These are phyloP conservation scores for Fagus crenata DNA, from an alignment of 306 rosid genomes.

Conservation along the genomic window DNA sequence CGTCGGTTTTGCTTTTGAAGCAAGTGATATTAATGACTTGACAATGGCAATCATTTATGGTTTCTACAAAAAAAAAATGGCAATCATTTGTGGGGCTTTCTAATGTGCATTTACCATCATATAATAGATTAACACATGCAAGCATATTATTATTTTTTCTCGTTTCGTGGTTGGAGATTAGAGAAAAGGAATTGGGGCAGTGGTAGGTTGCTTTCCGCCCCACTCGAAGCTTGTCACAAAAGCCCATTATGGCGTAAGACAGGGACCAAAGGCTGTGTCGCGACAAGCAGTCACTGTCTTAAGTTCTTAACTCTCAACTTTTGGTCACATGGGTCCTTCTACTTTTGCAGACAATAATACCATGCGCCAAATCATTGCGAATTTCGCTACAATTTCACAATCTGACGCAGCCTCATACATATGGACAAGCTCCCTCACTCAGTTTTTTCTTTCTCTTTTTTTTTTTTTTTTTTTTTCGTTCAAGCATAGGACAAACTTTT, in stretches of 20 bases:
- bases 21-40: too few species aligned
- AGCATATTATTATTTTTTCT: background rate
- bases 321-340: background rate
- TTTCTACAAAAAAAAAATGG: too few species aligned
- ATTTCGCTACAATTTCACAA: background rate
- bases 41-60: too few species aligned
- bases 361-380: background rate
- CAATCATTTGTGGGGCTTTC: too few species aligned
- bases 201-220: slow-evolving; percentile 1
- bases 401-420: too few species aligned
- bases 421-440: background rate
- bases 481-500: too few species aligned
- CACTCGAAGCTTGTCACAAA: background rate
- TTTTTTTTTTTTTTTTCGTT: too few species aligned
- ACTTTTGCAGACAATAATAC: background rate
- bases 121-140: background rate
- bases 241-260: background rate
- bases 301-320: too few species aligned
- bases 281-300: background rate
- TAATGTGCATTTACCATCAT: too few species aligned
- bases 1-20: too few species aligned
- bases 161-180: too few species aligned
- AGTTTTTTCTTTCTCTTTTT: too few species aligned
- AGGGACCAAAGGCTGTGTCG: background rate
- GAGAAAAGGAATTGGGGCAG: background rate